These are phyloP conservation scores for Ustilaginoidea virens DNA, from an alignment of 2,329 filamentous ascomycete genomes.

Conservation along the genomic window DNA sequence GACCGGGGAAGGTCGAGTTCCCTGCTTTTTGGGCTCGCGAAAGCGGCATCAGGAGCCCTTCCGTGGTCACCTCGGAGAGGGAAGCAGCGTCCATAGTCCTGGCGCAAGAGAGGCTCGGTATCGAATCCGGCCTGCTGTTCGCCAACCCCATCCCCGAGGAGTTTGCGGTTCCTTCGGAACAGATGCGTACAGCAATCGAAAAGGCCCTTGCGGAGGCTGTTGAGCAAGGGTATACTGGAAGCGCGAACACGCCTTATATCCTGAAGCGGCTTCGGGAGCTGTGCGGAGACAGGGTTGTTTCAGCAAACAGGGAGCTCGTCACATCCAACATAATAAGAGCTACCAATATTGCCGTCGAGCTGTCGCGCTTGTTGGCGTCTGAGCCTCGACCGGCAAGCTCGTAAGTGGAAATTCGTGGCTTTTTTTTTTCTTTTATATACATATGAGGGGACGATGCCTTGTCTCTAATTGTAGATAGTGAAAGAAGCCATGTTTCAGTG, in stretches of 20 bases:
- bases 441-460: slow-evolving; percentile 3
- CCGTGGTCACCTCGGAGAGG: slow-evolving; percentile 54
- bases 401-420: slow-evolving; percentile 18
- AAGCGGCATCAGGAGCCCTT: slow-evolving; percentile 67
- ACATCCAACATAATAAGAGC: slow-evolving; percentile 37
- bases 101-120: slow-evolving; percentile 55
- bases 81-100: slow-evolving; percentile 84
- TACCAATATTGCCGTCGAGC: slow-evolving; percentile 36
- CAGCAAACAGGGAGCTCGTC: slow-evolving; percentile 54
- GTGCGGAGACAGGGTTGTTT: slow-evolving; percentile 54
- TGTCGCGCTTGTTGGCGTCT: slow-evolving; percentile 27
- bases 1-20: slow-evolving; percentile 59
- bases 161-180: slow-evolving; percentile 49
- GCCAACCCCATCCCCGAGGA: slow-evolving; percentile 74
- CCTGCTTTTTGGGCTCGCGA: slow-evolving; percentile 88
- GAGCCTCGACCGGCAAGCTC: slow-evolving; percentile 15
- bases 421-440: too few species aligned
- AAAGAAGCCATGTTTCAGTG: slow-evolving; percentile 8
- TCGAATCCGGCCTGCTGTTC: slow-evolving; percentile 71
- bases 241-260: slow-evolving; percentile 72
- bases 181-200: slow-evolving; percentile 57
- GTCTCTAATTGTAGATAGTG: slow-evolving; percentile 22
- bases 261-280: slow-evolving; percentile 65
- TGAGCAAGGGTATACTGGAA: slow-evolving; percentile 52
- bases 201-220: slow-evolving; percentile 50